Conservation (phyloP, 2,329 filamentous ascomycete genomes). For the Sclerotinia sclerotiorum region DNA sequence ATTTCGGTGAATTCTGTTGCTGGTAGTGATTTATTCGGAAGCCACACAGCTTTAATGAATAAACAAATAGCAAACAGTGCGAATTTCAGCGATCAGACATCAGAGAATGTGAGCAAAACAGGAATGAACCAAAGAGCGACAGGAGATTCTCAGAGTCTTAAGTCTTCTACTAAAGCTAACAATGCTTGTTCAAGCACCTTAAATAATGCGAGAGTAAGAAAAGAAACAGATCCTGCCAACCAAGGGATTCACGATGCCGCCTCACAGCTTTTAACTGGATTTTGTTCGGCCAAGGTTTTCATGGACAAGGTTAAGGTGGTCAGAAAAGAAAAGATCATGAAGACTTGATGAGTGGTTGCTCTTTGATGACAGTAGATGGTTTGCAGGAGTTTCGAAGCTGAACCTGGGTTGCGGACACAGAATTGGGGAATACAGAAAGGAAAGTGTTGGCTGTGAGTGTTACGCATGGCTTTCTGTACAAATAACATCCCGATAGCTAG, state of each 20-base stretch:
- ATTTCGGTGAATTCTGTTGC: constrained; percentile 20
- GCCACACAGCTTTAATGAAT: neutral
- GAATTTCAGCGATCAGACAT: too few species aligned
- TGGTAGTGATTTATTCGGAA: constrained; percentile 31
- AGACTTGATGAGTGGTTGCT: neutral
- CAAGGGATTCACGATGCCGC: constrained; percentile 15
- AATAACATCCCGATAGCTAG: neutral
- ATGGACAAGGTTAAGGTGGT: constrained; percentile 4
- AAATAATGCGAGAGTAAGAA: constrained; percentile 6
- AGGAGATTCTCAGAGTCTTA: neutral
- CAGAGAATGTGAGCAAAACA: too few species aligned
- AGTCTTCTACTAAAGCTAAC: neutral
- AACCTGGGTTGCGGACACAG: neutral
- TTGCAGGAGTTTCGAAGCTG: neutral
- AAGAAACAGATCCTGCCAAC: constrained; percentile 6
- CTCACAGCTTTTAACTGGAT: constrained; percentile 16
- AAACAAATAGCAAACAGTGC: neutral
- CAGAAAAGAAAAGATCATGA: neutral
- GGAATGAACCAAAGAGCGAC: neutral
- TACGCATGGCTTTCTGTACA: neutral
- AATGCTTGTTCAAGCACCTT: neutral
- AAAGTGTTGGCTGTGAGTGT: neutral
- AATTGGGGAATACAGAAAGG: neutral
- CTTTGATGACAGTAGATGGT: neutral
- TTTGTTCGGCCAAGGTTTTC: constrained; percentile 18